Evolutionary conservation across 177 flowering plant genomes (phyloP).

Genomic region (Vitis hybrid): DNA sequence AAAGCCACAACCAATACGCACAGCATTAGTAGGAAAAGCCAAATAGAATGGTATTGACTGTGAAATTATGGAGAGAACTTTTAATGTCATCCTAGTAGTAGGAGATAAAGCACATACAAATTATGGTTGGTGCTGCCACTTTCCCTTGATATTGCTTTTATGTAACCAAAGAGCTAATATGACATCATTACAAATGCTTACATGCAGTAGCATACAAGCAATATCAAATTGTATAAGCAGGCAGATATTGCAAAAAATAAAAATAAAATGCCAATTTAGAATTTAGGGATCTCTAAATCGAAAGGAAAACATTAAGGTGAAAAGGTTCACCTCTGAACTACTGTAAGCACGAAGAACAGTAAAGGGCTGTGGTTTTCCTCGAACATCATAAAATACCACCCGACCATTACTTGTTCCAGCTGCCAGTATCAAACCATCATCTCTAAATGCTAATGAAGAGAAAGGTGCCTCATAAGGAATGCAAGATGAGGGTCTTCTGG

Average conservation of each 20-base stretch:
- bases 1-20: too few species aligned
- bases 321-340: conserved; percentile 69
- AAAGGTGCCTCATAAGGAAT: conserved; percentile 88
- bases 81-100: neutral
- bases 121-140: neutral
- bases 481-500: conserved; percentile 61
- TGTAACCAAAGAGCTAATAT: neutral
- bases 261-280: neutral
- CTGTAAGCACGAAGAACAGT: conserved; percentile 85
- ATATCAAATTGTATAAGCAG: neutral
- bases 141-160: neutral
- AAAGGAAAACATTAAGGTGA: neutral
- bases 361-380: conserved; percentile 91
- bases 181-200: neutral
- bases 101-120: neutral
- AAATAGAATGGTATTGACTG: too few species aligned
- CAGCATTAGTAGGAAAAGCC: too few species aligned
- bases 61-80: neutral
- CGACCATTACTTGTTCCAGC: conserved; percentile 94
- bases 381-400: conserved; percentile 92
- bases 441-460: conserved; percentile 89
- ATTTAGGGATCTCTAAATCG: neutral
- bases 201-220: neutral
- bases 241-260: too few species aligned
- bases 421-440: conserved; percentile 87